phyloP scores from a whole-genome alignment of 2,329 filamentous ascomycete genomes.

The Lasiodiplodia hormozganensis region DNA sequence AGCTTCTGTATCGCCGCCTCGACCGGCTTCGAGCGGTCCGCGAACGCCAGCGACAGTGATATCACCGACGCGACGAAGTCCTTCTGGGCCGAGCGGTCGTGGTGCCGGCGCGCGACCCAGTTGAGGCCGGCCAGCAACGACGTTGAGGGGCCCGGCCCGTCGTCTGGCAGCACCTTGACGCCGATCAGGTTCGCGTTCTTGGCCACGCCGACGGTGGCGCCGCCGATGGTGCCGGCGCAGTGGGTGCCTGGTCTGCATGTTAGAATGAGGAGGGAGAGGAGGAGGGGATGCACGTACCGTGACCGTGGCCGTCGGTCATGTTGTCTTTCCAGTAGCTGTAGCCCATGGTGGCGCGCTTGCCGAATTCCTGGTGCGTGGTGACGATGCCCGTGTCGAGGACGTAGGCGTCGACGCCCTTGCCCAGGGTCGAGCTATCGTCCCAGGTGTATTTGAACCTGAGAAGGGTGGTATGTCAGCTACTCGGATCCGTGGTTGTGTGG shows the following conservation, averaged over 20 bases:
- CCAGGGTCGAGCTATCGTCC: background rate
- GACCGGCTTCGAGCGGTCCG: constrained; percentile 32
- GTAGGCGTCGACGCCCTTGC: constrained; percentile 58
- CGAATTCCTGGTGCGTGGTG: constrained; percentile 56
- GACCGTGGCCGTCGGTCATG: constrained; percentile 17
- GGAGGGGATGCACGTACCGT: too few species aligned
- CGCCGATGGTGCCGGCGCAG: constrained; percentile 43
- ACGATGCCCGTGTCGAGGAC: constrained; percentile 71
- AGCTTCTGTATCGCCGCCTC: constrained; percentile 10
- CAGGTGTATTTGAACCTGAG: constrained; percentile 18
- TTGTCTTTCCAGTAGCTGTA: constrained; percentile 13
- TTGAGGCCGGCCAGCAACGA: constrained; percentile 47
- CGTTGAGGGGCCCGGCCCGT: constrained; percentile 41
- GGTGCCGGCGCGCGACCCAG: constrained; percentile 43
- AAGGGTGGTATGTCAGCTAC: background rate
- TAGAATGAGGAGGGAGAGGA: too few species aligned
- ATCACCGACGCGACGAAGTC: constrained; percentile 40
- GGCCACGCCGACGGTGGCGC: constrained; percentile 42
- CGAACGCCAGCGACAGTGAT: constrained; percentile 48
- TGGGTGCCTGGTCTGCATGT: constrained; percentile 39
- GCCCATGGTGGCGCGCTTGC: constrained; percentile 39
- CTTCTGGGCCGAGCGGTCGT: constrained; percentile 34
- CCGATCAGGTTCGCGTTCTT: constrained; percentile 45
- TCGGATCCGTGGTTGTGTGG: too few species aligned
- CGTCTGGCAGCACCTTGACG: constrained; percentile 45